Conservation (phyloP, 192 early-diverging fungal genomes). For the Kickxella alabastrina region DNA sequence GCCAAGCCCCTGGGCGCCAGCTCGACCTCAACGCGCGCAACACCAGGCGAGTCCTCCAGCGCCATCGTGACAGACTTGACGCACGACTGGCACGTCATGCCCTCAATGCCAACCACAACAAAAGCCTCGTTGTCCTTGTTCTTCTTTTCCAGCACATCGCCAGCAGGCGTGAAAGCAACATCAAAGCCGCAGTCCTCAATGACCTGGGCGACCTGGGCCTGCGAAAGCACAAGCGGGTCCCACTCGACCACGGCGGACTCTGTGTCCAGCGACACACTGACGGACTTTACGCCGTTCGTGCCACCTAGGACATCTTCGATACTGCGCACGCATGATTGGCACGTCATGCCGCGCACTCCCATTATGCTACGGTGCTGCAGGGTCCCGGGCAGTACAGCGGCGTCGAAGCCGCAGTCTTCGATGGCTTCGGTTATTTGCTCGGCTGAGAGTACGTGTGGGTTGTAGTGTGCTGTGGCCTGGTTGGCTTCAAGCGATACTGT, state of each 20-base stretch:
- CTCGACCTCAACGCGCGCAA: constrained; percentile 55
- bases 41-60: constrained; percentile 52
- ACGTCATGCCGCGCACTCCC: constrained; percentile 72
- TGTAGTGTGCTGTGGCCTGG: constrained; percentile 51
- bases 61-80: constrained; percentile 66
- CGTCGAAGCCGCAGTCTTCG: constrained; percentile 61
- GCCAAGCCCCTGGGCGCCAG: constrained; percentile 54
- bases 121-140: too few relatives aligned
- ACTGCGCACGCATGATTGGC: constrained; percentile 78
- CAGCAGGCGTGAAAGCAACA: background rate
- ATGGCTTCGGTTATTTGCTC: constrained; percentile 45
- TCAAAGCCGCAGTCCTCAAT: constrained; percentile 71
- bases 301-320: constrained; percentile 57
- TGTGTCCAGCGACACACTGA: constrained; percentile 57
- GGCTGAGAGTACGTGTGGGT: constrained; percentile 38
- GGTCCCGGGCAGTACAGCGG: background rate
- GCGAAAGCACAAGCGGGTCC: constrained; percentile 25
- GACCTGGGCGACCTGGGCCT: background rate
- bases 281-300: constrained; percentile 53
- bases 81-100: constrained; percentile 83
- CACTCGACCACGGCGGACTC: constrained; percentile 55
- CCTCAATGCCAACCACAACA: constrained; percentile 28
- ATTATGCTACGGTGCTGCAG: constrained; percentile 1
- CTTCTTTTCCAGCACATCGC: background rate
- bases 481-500: constrained; percentile 52